These are phyloP conservation scores for Pachysandra terminalis DNA, from an alignment of 164 flowering plant genomes.

Conservation along the genomic window DNA sequence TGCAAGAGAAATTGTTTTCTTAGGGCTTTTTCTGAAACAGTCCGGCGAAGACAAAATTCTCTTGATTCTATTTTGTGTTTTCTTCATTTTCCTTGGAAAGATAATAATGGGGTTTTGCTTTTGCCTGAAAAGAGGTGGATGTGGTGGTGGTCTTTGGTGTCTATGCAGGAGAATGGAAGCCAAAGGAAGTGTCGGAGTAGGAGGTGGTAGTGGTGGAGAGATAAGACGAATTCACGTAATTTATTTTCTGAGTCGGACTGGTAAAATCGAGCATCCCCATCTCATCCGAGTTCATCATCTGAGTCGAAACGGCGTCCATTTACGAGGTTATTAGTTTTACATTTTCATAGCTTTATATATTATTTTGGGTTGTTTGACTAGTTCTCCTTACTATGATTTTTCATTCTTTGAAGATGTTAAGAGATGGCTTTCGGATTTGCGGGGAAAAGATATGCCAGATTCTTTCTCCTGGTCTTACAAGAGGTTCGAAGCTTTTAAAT, in stretches of 20 bases:
- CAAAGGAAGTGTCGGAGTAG: conserved; percentile 26
- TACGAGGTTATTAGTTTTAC: conserved; percentile 37
- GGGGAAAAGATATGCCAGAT: conserved; percentile 77
- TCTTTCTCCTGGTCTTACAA: conserved; percentile 85
- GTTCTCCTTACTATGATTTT: background rate
- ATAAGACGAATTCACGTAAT: conserved; percentile 55
- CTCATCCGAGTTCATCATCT: conserved; percentile 67
- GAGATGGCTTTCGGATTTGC: conserved; percentile 72
- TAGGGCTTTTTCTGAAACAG: conserved; percentile 3
- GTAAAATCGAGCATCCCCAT: conserved; percentile 72
- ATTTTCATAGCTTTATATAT: background rate
- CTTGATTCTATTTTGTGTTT: background rate
- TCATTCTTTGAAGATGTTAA: conserved; percentile 50
- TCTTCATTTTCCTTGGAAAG: background rate
- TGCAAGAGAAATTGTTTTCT: background rate
- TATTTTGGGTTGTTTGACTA: background rate
- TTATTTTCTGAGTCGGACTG: conserved; percentile 64
- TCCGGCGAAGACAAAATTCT: background rate
- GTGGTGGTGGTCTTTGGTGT: background rate
- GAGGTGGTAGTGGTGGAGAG: conserved; percentile 30
- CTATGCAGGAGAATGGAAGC: conserved; percentile 14
- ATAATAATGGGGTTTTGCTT: conserved; percentile 2
- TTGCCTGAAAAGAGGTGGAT: conserved; percentile 1
- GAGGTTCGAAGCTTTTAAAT: conserved; percentile 29
- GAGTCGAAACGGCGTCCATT: conserved; percentile 43